Evolutionary conservation across 1,284 basidiomycete genomes (phyloP).

Genomic region (Moniliella sp.): DNA sequence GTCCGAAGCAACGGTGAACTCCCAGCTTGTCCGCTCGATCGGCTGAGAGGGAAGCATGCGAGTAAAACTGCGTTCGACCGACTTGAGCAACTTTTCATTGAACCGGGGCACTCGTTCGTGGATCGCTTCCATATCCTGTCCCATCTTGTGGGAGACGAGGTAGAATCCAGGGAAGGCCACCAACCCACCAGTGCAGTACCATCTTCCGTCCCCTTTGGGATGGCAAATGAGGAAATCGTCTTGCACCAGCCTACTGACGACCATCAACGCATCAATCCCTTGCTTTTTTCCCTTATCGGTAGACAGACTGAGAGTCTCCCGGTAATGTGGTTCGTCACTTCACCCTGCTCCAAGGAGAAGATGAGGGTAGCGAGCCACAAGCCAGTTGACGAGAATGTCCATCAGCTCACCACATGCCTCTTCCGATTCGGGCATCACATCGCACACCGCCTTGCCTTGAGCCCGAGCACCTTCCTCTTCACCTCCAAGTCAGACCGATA

Average conservation of each 20-base stretch:
- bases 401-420: constrained; percentile 36
- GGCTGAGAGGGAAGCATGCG: constrained; percentile 35
- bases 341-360: constrained; percentile 29
- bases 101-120: constrained; percentile 36
- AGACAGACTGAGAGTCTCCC: constrained; percentile 17
- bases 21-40: constrained; percentile 37
- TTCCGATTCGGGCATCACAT: too few species aligned
- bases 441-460: constrained; percentile 34
- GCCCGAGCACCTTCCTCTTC: constrained; percentile 35
- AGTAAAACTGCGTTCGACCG: constrained; percentile 37
- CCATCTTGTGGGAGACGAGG: constrained; percentile 28
- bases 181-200: constrained; percentile 24
- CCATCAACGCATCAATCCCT: constrained; percentile 34
- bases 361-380: constrained; percentile 36
- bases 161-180: constrained; percentile 32
- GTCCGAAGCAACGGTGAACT: constrained; percentile 36
- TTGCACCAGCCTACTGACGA: constrained; percentile 34
- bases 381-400: constrained; percentile 34
- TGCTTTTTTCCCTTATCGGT: constrained; percentile 1
- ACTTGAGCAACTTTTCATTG: constrained; percentile 36
- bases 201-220: constrained; percentile 2
- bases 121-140: constrained; percentile 30
- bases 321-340: constrained; percentile 33
- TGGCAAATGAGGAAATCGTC: constrained; percentile 37
- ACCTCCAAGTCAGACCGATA: constrained; percentile 35